A percentile compares a stretch with the other conserved stretches of the same genome.
Conservation (phyloP, 495 filamentous ascomycete species). For the Penicillium arizonense region DNA sequence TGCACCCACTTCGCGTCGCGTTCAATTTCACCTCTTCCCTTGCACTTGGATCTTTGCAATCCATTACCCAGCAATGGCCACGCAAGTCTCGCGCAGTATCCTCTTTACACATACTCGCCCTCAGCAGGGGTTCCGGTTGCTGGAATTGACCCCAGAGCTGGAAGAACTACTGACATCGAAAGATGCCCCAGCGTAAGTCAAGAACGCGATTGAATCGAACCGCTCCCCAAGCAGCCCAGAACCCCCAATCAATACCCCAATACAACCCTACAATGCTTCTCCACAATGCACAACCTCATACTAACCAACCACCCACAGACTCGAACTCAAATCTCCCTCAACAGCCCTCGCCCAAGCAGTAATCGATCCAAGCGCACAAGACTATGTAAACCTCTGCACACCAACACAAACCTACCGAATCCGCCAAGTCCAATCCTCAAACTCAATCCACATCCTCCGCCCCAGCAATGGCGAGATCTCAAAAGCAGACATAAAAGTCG, state of each 20-base stretch:
- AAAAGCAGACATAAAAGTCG: conserved; percentile 29
- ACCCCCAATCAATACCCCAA: not conserved
- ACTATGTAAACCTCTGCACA: conserved; percentile 74
- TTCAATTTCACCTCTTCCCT: conserved; percentile 3
- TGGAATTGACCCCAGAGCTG: conserved; percentile 80
- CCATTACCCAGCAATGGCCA: conserved; percentile 48
- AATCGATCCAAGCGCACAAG: conserved; percentile 34
- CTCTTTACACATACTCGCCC: conserved; percentile 60
- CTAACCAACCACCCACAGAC: conserved; percentile 36
- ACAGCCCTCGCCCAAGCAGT: conserved; percentile 22
- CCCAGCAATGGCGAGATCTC: conserved; percentile 42
- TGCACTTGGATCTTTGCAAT: not conserved
- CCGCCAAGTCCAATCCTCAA: conserved; percentile 89
- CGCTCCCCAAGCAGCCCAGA: not conserved
- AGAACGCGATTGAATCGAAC: not conserved
- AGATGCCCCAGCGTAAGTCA: conserved; percentile 57
- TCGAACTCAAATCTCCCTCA: conserved; percentile 61
- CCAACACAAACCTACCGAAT: conserved; percentile 69
- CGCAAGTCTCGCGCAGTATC: conserved; percentile 58
- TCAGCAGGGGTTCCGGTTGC: conserved; percentile 64
- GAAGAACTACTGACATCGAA: conserved; percentile 62
- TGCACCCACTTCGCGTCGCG: conserved; percentile 12
- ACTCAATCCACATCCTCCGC: conserved; percentile 71
- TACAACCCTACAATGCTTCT: not conserved
- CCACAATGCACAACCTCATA: not conserved